Evolutionary conservation across 2,329 filamentous ascomycete genomes (phyloP).

Genomic region (Ophiostoma fasciatum): DNA sequence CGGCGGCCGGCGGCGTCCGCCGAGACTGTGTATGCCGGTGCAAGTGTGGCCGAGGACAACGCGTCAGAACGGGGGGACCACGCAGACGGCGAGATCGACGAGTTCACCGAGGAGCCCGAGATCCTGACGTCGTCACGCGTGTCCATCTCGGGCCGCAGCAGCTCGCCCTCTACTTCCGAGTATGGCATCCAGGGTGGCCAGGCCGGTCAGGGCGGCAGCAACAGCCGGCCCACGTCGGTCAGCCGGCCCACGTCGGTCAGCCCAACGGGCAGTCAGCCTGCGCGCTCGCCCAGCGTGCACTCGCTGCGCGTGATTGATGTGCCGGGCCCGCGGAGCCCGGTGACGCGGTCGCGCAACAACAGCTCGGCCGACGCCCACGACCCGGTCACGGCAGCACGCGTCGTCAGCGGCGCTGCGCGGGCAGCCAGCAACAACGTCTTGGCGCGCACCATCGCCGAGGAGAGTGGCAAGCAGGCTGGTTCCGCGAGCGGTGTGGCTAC

Average conservation of each 20-base stretch:
- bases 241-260: conserved; percentile 24
- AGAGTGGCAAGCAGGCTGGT: conserved; percentile 17
- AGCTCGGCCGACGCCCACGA: conserved; percentile 32
- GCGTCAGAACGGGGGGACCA: too few species aligned
- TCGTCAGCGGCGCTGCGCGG: conserved; percentile 25
- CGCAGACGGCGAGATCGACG: conserved; percentile 32
- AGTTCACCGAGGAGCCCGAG: conserved; percentile 43
- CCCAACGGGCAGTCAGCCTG: conserved; percentile 23
- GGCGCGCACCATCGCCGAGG: conserved; percentile 27
- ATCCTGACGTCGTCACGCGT: conserved; percentile 42
- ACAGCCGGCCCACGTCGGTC: too few species aligned
- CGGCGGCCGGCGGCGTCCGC: neutral
- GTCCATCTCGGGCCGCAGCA: conserved; percentile 35
- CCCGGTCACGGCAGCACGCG: conserved; percentile 20
- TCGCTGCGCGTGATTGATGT: conserved; percentile 46
- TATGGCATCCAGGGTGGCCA: too few species aligned
- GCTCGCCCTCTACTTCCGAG: conserved; percentile 35
- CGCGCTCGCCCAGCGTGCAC: conserved; percentile 33
- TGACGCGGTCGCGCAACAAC: conserved; percentile 29
- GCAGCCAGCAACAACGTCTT: conserved; percentile 26
- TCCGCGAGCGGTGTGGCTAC: too few species aligned
- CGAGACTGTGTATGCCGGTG: too few species aligned
- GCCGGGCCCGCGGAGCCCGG: conserved; percentile 34
- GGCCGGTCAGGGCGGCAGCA: too few species aligned
- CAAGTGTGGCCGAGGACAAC: too few species aligned